Percentiles rank a stretch among this genome's conserved stretches.
Evolutionary conservation across 1,139 yeast genomes (phyloP).

Genomic region (Pneumocystis wakefieldiae): DNA sequence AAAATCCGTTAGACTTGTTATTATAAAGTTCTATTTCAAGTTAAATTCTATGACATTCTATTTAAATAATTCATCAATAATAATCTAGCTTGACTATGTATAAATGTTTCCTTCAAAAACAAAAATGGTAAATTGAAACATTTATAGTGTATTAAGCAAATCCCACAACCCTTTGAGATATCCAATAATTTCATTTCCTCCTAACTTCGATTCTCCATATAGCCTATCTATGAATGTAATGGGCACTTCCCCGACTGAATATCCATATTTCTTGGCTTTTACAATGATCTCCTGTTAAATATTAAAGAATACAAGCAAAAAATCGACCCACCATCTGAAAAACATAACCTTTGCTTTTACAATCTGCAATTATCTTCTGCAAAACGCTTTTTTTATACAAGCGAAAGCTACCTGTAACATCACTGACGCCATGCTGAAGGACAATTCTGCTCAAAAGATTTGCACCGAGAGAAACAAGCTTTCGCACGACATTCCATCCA

Average conservation of each 20-base stretch:
- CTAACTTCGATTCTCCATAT: conserved; percentile 67
- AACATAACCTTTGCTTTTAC: conserved; percentile 67
- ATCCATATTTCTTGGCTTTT: conserved; percentile 57
- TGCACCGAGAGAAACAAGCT: conserved; percentile 67
- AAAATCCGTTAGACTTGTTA: conserved; percentile 89
- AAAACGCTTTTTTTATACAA: conserved; percentile 59
- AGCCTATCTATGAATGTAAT: conserved; percentile 67
- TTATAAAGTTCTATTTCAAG: conserved; percentile 31
- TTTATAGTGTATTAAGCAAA: background rate
- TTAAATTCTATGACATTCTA: background rate
- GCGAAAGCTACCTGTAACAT: conserved; percentile 67
- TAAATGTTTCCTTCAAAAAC: background rate
- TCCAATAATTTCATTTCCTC: conserved; percentile 70
- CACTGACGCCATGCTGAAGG: conserved; percentile 59
- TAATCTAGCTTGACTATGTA: background rate
- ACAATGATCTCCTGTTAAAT: conserved; percentile 52
- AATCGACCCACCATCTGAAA: conserved; percentile 46
- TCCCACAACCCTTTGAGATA: conserved; percentile 42
- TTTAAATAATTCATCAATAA: background rate
- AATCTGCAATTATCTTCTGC: conserved; percentile 50
- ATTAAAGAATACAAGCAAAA: background rate
- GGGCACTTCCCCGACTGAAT: conserved; percentile 65
- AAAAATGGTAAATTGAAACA: background rate
- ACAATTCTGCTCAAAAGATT: conserved; percentile 61
- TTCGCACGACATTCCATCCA: conserved; percentile 76